These are phyloP conservation scores for Nakazawaea laoshanensis DNA, from an alignment of 805 yeast species.

Conservation along the genomic window DNA sequence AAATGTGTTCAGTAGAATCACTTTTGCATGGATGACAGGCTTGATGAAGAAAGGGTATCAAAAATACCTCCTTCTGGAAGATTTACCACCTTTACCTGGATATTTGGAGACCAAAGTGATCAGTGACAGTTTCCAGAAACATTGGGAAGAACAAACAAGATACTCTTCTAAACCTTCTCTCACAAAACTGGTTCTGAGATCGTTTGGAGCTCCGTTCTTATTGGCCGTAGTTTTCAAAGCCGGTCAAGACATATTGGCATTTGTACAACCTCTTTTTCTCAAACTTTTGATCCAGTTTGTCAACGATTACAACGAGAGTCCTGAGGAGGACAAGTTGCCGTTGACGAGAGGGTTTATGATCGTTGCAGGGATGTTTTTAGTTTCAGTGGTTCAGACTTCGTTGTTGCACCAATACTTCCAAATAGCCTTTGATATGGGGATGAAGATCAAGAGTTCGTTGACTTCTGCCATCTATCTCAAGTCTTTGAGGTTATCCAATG, in stretches of 20 bases:
- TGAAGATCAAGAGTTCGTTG: slow-evolving; percentile 64
- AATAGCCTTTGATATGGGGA: slow-evolving; percentile 66
- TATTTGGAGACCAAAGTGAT: slow-evolving; percentile 49
- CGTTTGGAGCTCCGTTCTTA: slow-evolving; percentile 69
- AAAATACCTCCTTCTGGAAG: slow-evolving; percentile 39
- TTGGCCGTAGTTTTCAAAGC: slow-evolving; percentile 68
- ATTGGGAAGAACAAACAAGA: slow-evolving; percentile 53
- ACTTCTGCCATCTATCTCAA: slow-evolving; percentile 63
- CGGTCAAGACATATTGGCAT: slow-evolving; percentile 71
- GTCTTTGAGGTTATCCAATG: slow-evolving; percentile 60
- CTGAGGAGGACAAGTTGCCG: slow-evolving; percentile 38
- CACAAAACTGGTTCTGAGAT: slow-evolving; percentile 41
- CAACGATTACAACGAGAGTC: slow-evolving; percentile 35
- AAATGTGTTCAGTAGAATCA: slow-evolving; percentile 41
- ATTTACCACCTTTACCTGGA: slow-evolving; percentile 73
- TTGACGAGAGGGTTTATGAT: slow-evolving; percentile 69
- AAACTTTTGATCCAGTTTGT: slow-evolving; percentile 56
- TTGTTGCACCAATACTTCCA: slow-evolving; percentile 74
- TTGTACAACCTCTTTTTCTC: slow-evolving; percentile 80
- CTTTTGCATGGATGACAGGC: slow-evolving; percentile 54
- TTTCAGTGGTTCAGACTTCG: slow-evolving; percentile 72
- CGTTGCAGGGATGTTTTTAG: slow-evolving; percentile 64
- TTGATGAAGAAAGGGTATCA: slow-evolving; percentile 44
- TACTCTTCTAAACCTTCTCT: slow-evolving; percentile 25
- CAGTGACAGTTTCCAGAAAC: slow-evolving; percentile 36